These are phyloP conservation scores for Arachnomyces sp. DNA, from an alignment of 2,329 filamentous ascomycete genomes.

Conservation along the genomic window DNA sequence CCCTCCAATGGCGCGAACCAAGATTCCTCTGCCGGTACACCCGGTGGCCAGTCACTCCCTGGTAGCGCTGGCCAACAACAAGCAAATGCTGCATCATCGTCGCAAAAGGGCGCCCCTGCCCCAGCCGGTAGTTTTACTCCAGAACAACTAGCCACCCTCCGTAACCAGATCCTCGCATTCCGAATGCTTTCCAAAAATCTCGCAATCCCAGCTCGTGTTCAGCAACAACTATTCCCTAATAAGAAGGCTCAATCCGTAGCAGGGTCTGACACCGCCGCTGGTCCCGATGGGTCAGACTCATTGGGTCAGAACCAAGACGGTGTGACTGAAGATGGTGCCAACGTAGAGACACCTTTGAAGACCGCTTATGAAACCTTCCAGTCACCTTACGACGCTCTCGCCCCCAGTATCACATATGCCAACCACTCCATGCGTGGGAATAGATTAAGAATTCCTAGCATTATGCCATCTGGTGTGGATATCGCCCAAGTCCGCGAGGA, in stretches of 20 bases:
- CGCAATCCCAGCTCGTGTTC: constrained; percentile 67
- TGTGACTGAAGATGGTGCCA: constrained; percentile 16
- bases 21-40: constrained; percentile 16
- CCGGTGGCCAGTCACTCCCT: constrained; percentile 16
- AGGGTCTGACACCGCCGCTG: constrained; percentile 26
- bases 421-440: constrained; percentile 69
- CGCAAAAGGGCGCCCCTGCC: constrained; percentile 23
- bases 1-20: constrained; percentile 21
- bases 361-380: constrained; percentile 62
- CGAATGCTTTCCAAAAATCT: constrained; percentile 82
- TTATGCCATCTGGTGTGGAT: constrained; percentile 83
- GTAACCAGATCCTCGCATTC: constrained; percentile 85
- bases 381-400: constrained; percentile 57
- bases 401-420: constrained; percentile 62
- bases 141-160: constrained; percentile 69
- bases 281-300: constrained; percentile 19
- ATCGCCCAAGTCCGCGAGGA: constrained; percentile 78
- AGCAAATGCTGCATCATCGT: constrained; percentile 10
- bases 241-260: constrained; percentile 27
- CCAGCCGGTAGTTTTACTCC: constrained; percentile 57
- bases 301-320: constrained; percentile 16
- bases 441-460: constrained; percentile 71
- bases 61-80: constrained; percentile 7
- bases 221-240: constrained; percentile 71
- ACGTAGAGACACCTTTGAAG: constrained; percentile 19